A percentile compares a stretch with the other conserved stretches of the same genome.
Evolutionary conservation across 2,329 filamentous ascomycete species (phyloP).

Genomic region (Colletotrichum sp.): DNA sequence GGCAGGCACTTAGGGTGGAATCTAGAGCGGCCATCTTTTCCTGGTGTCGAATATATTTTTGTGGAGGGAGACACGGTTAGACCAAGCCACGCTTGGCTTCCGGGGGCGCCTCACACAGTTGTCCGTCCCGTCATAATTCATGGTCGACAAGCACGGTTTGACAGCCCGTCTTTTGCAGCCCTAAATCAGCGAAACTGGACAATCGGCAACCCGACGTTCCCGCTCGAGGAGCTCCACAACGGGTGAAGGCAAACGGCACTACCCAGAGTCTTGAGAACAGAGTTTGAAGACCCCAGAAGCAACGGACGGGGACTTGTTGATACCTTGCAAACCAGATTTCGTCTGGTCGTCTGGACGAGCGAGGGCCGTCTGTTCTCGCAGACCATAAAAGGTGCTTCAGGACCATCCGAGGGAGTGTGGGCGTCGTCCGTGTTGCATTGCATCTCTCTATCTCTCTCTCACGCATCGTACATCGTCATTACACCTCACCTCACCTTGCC

Average conservation of each 20-base stretch:
- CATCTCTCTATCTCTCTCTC: neutral
- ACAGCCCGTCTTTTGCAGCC: neutral
- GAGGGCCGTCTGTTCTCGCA: neutral
- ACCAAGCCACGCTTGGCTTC: neutral
- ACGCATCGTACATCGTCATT: neutral
- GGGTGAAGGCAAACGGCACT: conserved; percentile 3
- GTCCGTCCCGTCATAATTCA: conserved; percentile 3
- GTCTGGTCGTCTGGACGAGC: neutral
- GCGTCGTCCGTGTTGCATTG: neutral
- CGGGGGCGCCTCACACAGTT: neutral
- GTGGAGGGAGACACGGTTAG: neutral
- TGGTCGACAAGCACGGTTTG: neutral
- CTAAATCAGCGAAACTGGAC: neutral
- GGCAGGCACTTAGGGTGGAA: neutral
- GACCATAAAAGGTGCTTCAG: neutral
- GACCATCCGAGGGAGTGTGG: neutral
- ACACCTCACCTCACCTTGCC: neutral
- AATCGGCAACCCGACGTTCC: conserved; percentile 4
- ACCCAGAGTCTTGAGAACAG: neutral
- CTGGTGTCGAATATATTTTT: neutral
- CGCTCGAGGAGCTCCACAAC: conserved; percentile 5
- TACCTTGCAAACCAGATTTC: neutral
- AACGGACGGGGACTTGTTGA: neutral
- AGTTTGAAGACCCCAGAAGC: neutral
- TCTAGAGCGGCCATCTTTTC: neutral